Base-by-base conservation (phyloP, 2,329 filamentous ascomycete genomes). In the Microcyclospora tardicrescens region DNA sequence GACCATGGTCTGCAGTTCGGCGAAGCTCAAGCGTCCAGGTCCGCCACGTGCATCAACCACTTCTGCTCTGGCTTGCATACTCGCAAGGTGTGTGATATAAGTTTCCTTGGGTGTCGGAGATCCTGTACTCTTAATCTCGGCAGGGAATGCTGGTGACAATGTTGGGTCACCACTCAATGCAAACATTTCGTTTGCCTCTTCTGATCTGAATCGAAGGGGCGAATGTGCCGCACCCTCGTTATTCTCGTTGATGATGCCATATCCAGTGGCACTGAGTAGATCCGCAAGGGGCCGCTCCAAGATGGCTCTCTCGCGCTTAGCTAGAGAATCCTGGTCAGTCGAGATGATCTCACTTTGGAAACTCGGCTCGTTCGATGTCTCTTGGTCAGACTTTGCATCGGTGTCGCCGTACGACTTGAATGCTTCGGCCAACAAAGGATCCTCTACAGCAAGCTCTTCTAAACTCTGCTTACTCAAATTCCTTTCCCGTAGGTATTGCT, bases 1-100 rank as follows among this genome's bases (percentile, higher is more conserved):
- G 5, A 91, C 84, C 36, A 80, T 78, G 30, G 66, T 65, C 52
- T 84, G 78, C 60, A 96, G 93, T 60, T 96, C 91, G 1, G 73
- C 69, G 47, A 79, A 87, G 54, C 64, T 82, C 35, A 96, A 65
- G 53, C 78, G 75, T 1, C 85, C 89, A 5, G 78, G 82, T 1
- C 86, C 87, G n/a, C 82, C 84, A 16, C 84, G 71, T 41, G 71
- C 65, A 40, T 68, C 69, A 2, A 84, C 79, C 55, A 86, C 77
- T 29, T 69, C 64, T 53, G 91, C 83, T 1, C 79, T 72, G 12
- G 70, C 56, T 48, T 81, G 76, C 6, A 87, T 64, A 19, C 54
- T 53, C 6, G 60, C 58, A 55, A 67, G 66, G 10, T 65, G 63
- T 13, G 62, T 61, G 3, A 76, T 59, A 29, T 24, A 24, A 8